phyloP scores from a whole-genome alignment of 2,329 filamentous ascomycete species.

The Epicoccum sorghinum region DNA sequence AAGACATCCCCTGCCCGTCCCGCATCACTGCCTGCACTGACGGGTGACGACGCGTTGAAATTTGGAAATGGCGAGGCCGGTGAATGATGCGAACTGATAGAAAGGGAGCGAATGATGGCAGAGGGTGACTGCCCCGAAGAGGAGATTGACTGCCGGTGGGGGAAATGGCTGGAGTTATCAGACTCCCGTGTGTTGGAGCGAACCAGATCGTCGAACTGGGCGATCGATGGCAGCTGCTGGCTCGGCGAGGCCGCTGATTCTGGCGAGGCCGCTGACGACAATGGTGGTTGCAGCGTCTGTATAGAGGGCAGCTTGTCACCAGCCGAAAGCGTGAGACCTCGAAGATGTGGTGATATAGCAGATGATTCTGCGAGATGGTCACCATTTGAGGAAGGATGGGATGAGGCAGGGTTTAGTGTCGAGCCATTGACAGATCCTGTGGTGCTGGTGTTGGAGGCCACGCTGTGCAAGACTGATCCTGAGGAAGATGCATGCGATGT shows the following conservation, averaged over 20 bases:
- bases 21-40: slow-evolving; percentile 35
- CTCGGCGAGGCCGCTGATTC: slow-evolving; percentile 36
- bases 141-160: slow-evolving; percentile 46
- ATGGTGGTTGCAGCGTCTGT: slow-evolving; percentile 41
- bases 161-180: slow-evolving; percentile 32
- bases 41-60: slow-evolving; percentile 42
- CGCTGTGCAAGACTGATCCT: slow-evolving; percentile 12
- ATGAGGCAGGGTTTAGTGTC: slow-evolving; percentile 15
- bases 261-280: slow-evolving; percentile 32
- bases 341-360: slow-evolving; percentile 38
- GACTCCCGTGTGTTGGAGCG: slow-evolving; percentile 40
- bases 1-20: slow-evolving; percentile 39
- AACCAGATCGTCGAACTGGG: slow-evolving; percentile 43
- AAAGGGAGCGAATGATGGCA: slow-evolving; percentile 37
- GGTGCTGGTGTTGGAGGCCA: slow-evolving; percentile 10
- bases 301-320: slow-evolving; percentile 45
- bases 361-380: slow-evolving; percentile 22
- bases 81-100: slow-evolving; percentile 40
- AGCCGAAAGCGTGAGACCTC: slow-evolving; percentile 40
- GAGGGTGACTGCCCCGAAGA: slow-evolving; percentile 46
- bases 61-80: slow-evolving; percentile 39
- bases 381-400: slow-evolving; percentile 14
- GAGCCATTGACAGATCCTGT: slow-evolving; percentile 12
- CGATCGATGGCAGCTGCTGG: slow-evolving; percentile 42
- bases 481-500: slow-evolving; percentile 15